A percentile compares a stretch with the other conserved stretches of the same genome.
phyloP scores from a whole-genome alignment of 176 grass and related monocot genomes.

The Eremochloa ophiuroides region DNA sequence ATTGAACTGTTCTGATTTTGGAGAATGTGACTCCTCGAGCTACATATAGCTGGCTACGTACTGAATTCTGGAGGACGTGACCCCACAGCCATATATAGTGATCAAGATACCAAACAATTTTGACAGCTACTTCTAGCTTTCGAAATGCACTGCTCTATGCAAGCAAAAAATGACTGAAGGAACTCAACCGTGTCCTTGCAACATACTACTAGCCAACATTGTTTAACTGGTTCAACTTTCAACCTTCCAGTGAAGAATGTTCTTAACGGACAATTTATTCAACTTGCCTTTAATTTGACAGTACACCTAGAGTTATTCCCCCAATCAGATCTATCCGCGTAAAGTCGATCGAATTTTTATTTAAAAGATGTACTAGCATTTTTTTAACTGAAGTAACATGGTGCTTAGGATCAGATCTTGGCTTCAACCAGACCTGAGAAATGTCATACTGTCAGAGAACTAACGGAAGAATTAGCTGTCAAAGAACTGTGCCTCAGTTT shows the following conservation, averaged over 20 bases:
- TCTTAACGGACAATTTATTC: constrained; percentile 31
- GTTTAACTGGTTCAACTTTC: constrained; percentile 32
- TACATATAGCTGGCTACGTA: constrained; percentile 2
- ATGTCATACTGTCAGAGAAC: constrained; percentile 46
- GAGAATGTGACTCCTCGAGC: constrained; percentile 26
- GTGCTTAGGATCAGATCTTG: constrained; percentile 43
- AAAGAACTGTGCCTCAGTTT: constrained; percentile 64
- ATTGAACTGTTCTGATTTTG: constrained; percentile 33
- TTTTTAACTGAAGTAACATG: constrained; percentile 25
- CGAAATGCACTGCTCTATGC: not conserved
- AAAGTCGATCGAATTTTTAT: constrained; percentile 23
- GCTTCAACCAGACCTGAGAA: constrained; percentile 27
- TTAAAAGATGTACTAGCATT: constrained; percentile 2
- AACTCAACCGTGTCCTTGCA: not conserved
- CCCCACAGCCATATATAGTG: not conserved
- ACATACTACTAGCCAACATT: not conserved
- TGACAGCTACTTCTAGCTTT: constrained; percentile 7
- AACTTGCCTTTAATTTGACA: constrained; percentile 46
- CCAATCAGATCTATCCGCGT: constrained; percentile 37
- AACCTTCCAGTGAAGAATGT: constrained; percentile 48
- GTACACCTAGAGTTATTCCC: constrained; percentile 7
- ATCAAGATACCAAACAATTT: constrained; percentile 18
- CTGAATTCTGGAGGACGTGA: constrained; percentile 30
- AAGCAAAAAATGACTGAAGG: constrained; percentile 8
- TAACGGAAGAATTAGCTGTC: constrained; percentile 65